Evolutionary conservation across 169 alveolate species (phyloP), one percentile per base, ranked within the genome.

Genomic region (Eimeria necatrix): DNA sequence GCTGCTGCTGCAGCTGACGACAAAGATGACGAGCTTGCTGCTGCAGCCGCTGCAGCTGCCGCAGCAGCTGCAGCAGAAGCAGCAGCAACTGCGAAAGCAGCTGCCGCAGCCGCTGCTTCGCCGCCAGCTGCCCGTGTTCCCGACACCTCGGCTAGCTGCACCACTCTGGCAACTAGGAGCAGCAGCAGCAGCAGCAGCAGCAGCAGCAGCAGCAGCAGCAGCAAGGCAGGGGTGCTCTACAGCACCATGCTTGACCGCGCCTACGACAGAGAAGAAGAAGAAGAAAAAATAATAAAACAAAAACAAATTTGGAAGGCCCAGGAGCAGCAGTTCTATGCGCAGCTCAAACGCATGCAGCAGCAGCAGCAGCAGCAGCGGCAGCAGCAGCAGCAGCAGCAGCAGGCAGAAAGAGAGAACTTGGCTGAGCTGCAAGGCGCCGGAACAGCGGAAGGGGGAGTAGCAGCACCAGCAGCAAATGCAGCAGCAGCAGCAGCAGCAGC

Each of bases 361-460:
- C 83, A 73, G 10, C 83, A 73, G 74, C 74, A 64, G 74, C 74
- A 64, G 74, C 74, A 64, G 24, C 83, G 46, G 52, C 46, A 73
- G 18, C 52, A 73, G 83, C 83, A 73, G 83, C 83, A 41, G 56
- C 52, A 22, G 51, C 83, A 73, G 83, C 83, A 73, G 51, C 83
- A 73, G 83, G 10, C 48, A 16, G 52, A 73, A 56, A 3, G 20
- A 32, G 41, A 32, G 41, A 32, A 32, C 41, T 0, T 32, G 41
- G 41, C 2, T 32, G 41, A 32, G 41, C 41, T 32, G 41, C 41
- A 32, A 32, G 41, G 2, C 41, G 41, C 41, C 41, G 74, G 46
- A 64, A 32, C 32, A 18, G 74, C 18, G 22, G 24, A 9, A 64
- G 22, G 24, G 9, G 41, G 4, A 64, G 74, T 9, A 64, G 18